phyloP scores from a whole-genome alignment of 2,329 filamentous ascomycete species.

The Ascochyta lentis region DNA sequence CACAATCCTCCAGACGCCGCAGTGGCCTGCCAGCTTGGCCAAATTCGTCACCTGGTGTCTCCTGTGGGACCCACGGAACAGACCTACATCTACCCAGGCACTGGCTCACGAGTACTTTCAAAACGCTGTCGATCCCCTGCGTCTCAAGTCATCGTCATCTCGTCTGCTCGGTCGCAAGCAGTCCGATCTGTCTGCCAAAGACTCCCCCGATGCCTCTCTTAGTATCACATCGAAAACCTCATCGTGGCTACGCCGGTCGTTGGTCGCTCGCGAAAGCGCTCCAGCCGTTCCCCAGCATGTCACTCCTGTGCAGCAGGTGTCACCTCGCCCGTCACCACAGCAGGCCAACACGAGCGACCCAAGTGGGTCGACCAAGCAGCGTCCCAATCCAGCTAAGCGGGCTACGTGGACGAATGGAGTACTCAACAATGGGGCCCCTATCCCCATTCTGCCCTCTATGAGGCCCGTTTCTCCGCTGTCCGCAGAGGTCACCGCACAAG shows the following conservation, averaged over 20 bases:
- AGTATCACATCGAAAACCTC: slow-evolving; percentile 78
- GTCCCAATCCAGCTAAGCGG: slow-evolving; percentile 74
- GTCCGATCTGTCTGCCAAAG: slow-evolving; percentile 74
- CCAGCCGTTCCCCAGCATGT: slow-evolving; percentile 62
- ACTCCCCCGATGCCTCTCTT: slow-evolving; percentile 64
- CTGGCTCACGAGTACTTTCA: slow-evolving; percentile 92
- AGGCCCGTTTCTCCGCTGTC: slow-evolving; percentile 95
- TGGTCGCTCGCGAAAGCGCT: slow-evolving; percentile 78
- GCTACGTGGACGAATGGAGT: slow-evolving; percentile 90
- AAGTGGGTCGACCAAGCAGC: slow-evolving; percentile 57
- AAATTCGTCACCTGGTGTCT: slow-evolving; percentile 98
- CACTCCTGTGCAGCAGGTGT: slow-evolving; percentile 49
- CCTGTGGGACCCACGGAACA: slow-evolving; percentile 95
- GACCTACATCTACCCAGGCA: slow-evolving; percentile 93
- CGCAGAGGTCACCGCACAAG: slow-evolving; percentile 89
- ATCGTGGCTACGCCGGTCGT: slow-evolving; percentile 92
- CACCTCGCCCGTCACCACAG: slow-evolving; percentile 52
- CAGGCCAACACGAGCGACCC: slow-evolving; percentile 54
- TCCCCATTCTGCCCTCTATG: slow-evolving; percentile 95
- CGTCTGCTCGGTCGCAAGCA: slow-evolving; percentile 87
- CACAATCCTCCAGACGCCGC: slow-evolving; percentile 85
- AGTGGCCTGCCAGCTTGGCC: slow-evolving; percentile 87
- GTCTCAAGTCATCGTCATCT: slow-evolving; percentile 89
- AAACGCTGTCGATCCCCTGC: slow-evolving; percentile 88
- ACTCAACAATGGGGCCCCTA: slow-evolving; percentile 79